These are phyloP conservation scores for Capsicum pubescens DNA, from an alignment of 257 asterid species.

Conservation along the genomic window DNA sequence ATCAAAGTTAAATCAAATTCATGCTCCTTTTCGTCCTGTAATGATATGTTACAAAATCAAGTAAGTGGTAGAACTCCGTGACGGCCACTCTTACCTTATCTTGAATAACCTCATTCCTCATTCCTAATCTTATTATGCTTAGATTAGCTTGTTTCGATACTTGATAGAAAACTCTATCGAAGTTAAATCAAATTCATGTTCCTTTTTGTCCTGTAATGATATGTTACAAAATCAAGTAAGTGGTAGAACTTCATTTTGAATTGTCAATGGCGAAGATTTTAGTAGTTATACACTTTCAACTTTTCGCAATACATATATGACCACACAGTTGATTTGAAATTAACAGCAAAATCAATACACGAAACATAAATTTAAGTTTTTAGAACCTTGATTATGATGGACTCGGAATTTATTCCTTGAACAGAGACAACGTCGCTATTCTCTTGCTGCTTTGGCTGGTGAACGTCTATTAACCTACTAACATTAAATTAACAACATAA, in stretches of 20 bases:
- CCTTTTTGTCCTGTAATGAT: slow-evolving; percentile 69
- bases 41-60: slow-evolving; percentile 23
- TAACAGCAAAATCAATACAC: not conserved
- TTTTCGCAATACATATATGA: not conserved
- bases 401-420: slow-evolving; percentile 56
- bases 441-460: too few relatives aligned
- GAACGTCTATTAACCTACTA: too few relatives aligned
- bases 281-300: not conserved
- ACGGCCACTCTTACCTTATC: too few relatives aligned
- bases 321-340: not conserved
- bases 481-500: too few relatives aligned
- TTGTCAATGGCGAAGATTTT: not conserved
- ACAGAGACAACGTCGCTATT: slow-evolving; percentile 55
- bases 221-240: slow-evolving; percentile 3
- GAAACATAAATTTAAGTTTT: not conserved
- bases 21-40: slow-evolving; percentile 80
- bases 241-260: too few relatives aligned
- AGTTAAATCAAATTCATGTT: slow-evolving; percentile 69
- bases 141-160: slow-evolving; percentile 69
- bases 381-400: slow-evolving; percentile 70
- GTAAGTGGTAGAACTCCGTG: not conserved
- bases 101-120: too few relatives aligned
- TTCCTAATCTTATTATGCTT: too few relatives aligned
- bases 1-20: slow-evolving; percentile 70
- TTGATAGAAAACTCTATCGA: slow-evolving; percentile 78